Evolutionary conservation across 257 asterid species (phyloP).

Genomic region (Paulownia fortunei): DNA sequence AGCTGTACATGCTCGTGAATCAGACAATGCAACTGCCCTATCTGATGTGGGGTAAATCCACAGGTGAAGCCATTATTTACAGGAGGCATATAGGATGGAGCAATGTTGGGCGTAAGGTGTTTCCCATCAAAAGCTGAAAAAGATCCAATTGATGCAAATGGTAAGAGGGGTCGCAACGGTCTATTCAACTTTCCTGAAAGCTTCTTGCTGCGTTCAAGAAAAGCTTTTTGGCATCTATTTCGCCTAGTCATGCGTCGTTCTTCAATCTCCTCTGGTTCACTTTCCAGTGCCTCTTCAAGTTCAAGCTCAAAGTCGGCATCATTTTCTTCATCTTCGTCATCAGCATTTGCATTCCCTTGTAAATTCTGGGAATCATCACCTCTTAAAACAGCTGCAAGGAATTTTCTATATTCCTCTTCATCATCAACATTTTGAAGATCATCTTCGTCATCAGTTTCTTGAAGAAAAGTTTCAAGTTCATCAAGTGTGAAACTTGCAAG

Average conservation of each 20-base stretch:
- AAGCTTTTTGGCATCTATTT: conserved; percentile 64
- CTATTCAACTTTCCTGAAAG: conserved; percentile 58
- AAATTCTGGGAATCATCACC: conserved; percentile 68
- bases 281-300: conserved; percentile 96
- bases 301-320: conserved; percentile 99
- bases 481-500: conserved; percentile 93
- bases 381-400: conserved; percentile 86
- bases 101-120: conserved; percentile 39
- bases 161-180: conserved; percentile 84
- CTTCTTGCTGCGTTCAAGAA: conserved; percentile 54
- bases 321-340: conserved; percentile 96
- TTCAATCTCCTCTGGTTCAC: conserved; percentile 82
- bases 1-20: conserved; percentile 95
- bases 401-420: conserved; percentile 87
- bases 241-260: conserved; percentile 68
- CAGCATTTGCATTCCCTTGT: conserved; percentile 64
- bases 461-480: conserved; percentile 96
- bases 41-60: conserved; percentile 89
- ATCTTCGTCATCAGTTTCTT: conserved; percentile 97
- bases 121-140: conserved; percentile 57
- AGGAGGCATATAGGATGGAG: conserved; percentile 48
- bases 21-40: conserved; percentile 89
- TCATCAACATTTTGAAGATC: conserved; percentile 92
- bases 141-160: conserved; percentile 57
- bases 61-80: conserved; percentile 57